Percentiles rank a stretch among this genome's conserved stretches.
These are phyloP conservation scores for Pythium sukuiense DNA, from an alignment of 352 stramenopile genomes.

Conservation along the genomic window DNA sequence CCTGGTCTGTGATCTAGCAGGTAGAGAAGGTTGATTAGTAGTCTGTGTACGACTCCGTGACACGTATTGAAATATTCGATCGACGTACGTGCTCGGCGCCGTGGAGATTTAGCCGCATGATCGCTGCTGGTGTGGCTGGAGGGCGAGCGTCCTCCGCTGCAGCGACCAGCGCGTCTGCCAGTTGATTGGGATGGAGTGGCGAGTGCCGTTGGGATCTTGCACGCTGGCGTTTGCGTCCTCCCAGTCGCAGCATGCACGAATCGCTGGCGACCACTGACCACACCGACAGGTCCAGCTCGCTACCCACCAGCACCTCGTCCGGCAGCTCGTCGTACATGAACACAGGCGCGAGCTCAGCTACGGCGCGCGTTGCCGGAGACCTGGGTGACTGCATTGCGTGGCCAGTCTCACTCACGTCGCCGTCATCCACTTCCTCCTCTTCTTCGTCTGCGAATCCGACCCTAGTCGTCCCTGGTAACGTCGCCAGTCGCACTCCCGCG, in stretches of 20 bases:
- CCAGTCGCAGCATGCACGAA: slow-evolving; percentile 50
- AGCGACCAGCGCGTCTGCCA: slow-evolving; percentile 26
- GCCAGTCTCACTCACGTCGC: background rate
- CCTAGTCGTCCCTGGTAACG: slow-evolving; percentile 25
- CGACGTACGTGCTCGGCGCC: slow-evolving; percentile 51
- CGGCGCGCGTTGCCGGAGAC: background rate
- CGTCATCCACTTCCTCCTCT: background rate
- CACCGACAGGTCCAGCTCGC: slow-evolving; percentile 54
- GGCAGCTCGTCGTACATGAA: slow-evolving; percentile 69
- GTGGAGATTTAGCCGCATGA: slow-evolving; percentile 47
- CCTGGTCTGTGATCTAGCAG: slow-evolving; percentile 49
- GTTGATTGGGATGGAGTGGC: slow-evolving; percentile 31
- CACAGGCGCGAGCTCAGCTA: slow-evolving; percentile 39
- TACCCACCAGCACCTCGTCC: slow-evolving; percentile 55
- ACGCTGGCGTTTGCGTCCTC: slow-evolving; percentile 5
- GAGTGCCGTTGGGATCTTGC: background rate
- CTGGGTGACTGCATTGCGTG: background rate
- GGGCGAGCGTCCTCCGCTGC: background rate
- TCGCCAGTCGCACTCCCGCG: slow-evolving; percentile 47
- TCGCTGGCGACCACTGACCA: slow-evolving; percentile 73
- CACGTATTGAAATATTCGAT: background rate
- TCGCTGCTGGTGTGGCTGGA: slow-evolving; percentile 5
- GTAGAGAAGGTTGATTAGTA: background rate
- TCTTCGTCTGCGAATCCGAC: slow-evolving; percentile 6
- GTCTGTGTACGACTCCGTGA: background rate